phyloP scores from a whole-genome alignment of 441 rosid species.

The Hura crepitans region DNA sequence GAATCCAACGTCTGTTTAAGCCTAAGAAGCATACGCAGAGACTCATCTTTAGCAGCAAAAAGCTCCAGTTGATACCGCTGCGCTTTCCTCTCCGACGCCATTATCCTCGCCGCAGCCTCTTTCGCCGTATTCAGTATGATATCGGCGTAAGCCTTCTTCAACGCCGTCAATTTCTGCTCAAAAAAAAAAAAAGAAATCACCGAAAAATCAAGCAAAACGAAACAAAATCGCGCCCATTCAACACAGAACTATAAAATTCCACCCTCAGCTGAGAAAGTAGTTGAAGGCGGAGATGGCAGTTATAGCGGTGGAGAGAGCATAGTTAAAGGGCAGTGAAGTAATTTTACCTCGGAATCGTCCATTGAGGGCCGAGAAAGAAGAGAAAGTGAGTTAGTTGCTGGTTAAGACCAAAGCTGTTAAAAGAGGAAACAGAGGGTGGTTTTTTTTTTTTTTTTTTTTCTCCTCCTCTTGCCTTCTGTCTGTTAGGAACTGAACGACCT shows the following conservation, averaged over 20 bases:
- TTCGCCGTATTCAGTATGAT: conserved; percentile 81
- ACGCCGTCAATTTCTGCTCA: conserved; percentile 66
- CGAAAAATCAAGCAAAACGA: not conserved
- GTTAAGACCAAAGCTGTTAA: conserved; percentile 36
- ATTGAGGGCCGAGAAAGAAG: conserved; percentile 34
- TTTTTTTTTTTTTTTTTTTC: conserved; percentile 13
- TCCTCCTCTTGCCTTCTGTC: conserved; percentile 43
- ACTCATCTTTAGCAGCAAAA: conserved; percentile 59
- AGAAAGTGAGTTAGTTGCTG: conserved; percentile 31
- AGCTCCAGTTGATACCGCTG: conserved; percentile 68
- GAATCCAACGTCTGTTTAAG: conserved; percentile 77
- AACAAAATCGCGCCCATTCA: not conserved
- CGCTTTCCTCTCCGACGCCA: conserved; percentile 80
- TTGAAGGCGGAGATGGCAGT: conserved; percentile 8
- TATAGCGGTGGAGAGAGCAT: not conserved
- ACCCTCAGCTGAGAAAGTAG: not conserved
- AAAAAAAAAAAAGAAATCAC: conserved; percentile 14
- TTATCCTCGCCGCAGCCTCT: conserved; percentile 90
- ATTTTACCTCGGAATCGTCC: conserved; percentile 73
- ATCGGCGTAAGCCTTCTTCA: conserved; percentile 95
- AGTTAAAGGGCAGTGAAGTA: conserved; percentile 21
- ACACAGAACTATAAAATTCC: not conserved
- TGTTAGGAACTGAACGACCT: conserved; percentile 68
- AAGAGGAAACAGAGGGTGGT: conserved; percentile 30
- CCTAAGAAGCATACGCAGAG: conserved; percentile 70